Base-by-base conservation (phyloP, 345 rosid genomes). In the Geranium brycei region DNA sequence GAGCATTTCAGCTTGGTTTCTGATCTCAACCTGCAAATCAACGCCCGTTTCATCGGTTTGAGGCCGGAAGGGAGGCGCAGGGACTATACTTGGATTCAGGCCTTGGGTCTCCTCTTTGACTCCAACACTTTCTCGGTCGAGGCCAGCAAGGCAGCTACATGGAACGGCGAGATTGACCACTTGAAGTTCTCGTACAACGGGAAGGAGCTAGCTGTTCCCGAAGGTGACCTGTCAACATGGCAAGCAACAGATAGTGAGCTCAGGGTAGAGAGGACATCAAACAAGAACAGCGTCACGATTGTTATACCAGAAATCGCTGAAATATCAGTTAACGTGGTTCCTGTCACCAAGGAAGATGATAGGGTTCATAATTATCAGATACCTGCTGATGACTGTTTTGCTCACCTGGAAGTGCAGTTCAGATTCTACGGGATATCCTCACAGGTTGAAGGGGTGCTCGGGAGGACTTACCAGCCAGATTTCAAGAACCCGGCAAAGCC, bases 21-120 rank as follows among this genome's bases (percentile, higher is more conserved):
- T 5, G 85, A 82, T 67, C 14, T 59, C 38, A 71, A 80, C 70
- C 61, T 82, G 11, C 93, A 87, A 56, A 83, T 87, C 68, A 84
- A 87, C 16, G 80, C 83, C 18, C 78, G 79, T 31, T 84, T 87
- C 80, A 82, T 81, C 15, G 93, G 89, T 40, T 85, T 69, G 19
- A 69, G 83, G 55, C 81, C 85, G n/a, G 70, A 70, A 14, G 84
- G 80, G 1, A 64, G 86, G 23, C 28, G 31, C 41, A 68, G 89
- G 64, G 89, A 87, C 75, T 84, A 77, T 70, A 84, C 93, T 4
- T 87, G 89, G 93, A 84, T 87, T 59, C 86, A 82, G 58, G 80
- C 87, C 66, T 62, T 82, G 0, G 91, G 95, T 3, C 30, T 87
- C 18, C 77, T 83, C 62, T 83, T 80, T 28, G 77, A 76, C 16